Percentiles rank a stretch among this genome's conserved stretches.
phyloP scores from a whole-genome alignment of 108 stramenopile genomes.

The Mediolabrus comicus region DNA sequence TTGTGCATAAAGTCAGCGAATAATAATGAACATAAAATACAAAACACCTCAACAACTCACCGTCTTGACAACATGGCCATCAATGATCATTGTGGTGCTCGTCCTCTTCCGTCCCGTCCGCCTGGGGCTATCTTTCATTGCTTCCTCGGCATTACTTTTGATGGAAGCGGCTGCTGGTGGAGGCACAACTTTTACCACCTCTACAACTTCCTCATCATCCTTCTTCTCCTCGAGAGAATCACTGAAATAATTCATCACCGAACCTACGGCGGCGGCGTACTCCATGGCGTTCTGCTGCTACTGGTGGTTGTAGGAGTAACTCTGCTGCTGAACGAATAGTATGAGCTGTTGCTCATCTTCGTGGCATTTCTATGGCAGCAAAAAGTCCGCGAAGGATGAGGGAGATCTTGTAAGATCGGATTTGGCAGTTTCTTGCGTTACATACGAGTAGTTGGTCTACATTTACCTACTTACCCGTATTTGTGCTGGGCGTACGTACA shows the following conservation, averaged over 20 bases:
- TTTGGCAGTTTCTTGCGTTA: no score
- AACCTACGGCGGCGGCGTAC: background rate
- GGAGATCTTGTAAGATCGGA: no score
- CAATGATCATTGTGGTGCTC: conserved; percentile 50
- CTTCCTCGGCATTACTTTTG: background rate
- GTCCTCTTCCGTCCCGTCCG: conserved; percentile 47
- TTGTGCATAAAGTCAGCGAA: no score
- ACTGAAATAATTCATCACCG: background rate
- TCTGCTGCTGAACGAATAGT: no score
- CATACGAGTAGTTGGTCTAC: no score
- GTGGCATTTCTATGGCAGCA: no score
- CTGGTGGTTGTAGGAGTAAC: no score
- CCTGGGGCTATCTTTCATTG: conserved; percentile 18
- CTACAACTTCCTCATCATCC: background rate
- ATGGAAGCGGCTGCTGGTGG: background rate
- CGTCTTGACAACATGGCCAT: conserved; percentile 56
- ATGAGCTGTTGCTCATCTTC: no score
- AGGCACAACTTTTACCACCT: background rate
- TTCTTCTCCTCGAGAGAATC: conserved; percentile 1
- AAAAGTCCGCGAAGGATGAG: no score
- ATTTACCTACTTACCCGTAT: no score
- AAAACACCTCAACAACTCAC: background rate
- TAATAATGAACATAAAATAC: background rate
- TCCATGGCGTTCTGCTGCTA: background rate
- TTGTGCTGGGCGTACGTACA: no score